A percentile compares a stretch with the other conserved stretches of the same genome.
phyloP scores from a whole-genome alignment of 257 asterid genomes.

The Vinca minor region DNA sequence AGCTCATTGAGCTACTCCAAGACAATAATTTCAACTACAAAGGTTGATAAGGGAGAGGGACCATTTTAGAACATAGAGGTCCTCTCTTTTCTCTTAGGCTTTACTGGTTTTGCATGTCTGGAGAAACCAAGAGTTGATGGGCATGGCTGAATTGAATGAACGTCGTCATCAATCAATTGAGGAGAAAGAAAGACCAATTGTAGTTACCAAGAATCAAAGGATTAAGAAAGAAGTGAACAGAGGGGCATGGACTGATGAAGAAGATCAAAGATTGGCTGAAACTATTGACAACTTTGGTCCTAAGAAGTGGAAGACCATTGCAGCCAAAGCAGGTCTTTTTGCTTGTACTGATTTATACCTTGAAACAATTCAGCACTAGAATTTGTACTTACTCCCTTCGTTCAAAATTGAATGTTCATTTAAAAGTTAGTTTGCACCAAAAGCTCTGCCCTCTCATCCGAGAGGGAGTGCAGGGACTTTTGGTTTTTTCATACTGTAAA shows the following conservation, averaged over 20 bases:
- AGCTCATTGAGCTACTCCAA: too few species aligned
- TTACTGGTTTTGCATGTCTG: neutral
- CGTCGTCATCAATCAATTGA: slow-evolving; percentile 6
- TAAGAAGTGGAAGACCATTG: slow-evolving; percentile 38
- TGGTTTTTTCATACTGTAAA: too few species aligned
- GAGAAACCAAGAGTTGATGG: slow-evolving; percentile 4
- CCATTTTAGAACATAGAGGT: neutral
- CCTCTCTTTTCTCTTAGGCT: neutral
- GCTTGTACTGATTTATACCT: neutral
- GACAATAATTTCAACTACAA: slow-evolving; percentile 5
- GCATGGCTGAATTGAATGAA: slow-evolving; percentile 17
- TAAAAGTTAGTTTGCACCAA: too few species aligned
- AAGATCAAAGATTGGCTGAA: slow-evolving; percentile 40
- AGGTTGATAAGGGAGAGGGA: neutral
- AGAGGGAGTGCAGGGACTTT: too few species aligned
- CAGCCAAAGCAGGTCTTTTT: slow-evolving; percentile 37
- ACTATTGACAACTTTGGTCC: slow-evolving; percentile 35
- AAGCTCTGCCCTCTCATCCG: too few species aligned
- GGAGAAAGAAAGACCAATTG: slow-evolving; percentile 6
- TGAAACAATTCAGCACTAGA: neutral
- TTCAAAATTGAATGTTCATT: too few species aligned
- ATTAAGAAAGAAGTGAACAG: slow-evolving; percentile 29
- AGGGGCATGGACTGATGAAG: slow-evolving; percentile 53
- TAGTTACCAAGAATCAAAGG: neutral
- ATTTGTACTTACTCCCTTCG: too few species aligned